Percentiles rank a stretch among this genome's conserved stretches.
phyloP scores from a whole-genome alignment of 2,329 filamentous ascomycete genomes.

The Zymoseptoria passerinii region DNA sequence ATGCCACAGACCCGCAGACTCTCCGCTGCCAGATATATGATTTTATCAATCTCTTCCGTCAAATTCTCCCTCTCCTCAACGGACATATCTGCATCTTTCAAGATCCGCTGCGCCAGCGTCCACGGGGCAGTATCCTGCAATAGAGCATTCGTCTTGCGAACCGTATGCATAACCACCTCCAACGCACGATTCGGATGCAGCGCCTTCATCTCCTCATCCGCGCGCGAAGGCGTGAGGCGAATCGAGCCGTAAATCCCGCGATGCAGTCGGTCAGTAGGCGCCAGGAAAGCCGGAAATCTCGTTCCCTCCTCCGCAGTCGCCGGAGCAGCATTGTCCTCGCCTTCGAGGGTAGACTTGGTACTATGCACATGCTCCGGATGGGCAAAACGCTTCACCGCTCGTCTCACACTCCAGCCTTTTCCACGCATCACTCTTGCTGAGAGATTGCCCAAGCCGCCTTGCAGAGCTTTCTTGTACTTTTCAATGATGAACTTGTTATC shows the following conservation, averaged over 20 bases:
- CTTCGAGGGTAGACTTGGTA: not conserved
- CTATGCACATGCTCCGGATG: conserved; percentile 7
- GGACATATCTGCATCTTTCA: conserved; percentile 13
- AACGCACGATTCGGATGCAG: conserved; percentile 60
- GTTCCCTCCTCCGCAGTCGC: conserved; percentile 1
- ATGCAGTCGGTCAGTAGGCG: not conserved
- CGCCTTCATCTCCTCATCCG: conserved; percentile 51
- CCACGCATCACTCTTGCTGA: conserved; percentile 55
- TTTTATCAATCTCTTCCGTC: conserved; percentile 43
- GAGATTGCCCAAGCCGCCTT: conserved; percentile 73
- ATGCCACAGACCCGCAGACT: conserved; percentile 72
- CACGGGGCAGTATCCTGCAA: conserved; percentile 62
- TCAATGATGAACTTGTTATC: conserved; percentile 67
- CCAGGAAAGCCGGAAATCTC: not conserved
- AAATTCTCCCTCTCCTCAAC: conserved; percentile 22
- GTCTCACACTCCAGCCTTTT: conserved; percentile 49
- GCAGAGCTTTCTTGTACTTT: conserved; percentile 71
- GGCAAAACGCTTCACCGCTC: conserved; percentile 26
- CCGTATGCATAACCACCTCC: conserved; percentile 52
- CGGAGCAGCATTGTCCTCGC: conserved; percentile 1
- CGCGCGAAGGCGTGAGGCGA: conserved; percentile 31
- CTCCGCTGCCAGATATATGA: conserved; percentile 66
- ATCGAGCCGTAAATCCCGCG: conserved; percentile 12
- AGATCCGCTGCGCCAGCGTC: conserved; percentile 38
- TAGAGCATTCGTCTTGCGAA: conserved; percentile 59